These are phyloP conservation scores for Plectosphaerella cucumerina DNA, from an alignment of 2,329 filamentous ascomycete genomes.

Conservation along the genomic window DNA sequence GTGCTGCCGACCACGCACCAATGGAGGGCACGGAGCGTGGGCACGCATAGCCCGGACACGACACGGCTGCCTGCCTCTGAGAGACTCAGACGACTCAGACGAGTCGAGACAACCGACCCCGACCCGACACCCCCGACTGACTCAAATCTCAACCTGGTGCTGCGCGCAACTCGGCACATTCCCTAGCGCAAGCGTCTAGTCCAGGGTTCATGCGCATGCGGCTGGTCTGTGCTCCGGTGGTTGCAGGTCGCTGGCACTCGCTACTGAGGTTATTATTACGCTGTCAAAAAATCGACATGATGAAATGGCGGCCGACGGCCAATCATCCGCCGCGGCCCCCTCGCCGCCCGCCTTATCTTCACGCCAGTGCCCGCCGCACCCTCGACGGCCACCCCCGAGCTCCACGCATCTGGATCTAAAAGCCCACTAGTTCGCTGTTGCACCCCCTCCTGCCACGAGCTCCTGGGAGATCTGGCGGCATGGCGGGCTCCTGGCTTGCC, in stretches of 20 bases:
- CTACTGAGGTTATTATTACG: not conserved
- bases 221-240: too few species aligned
- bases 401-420: not conserved
- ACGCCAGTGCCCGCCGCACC: too few species aligned
- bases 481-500: not conserved
- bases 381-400: not conserved
- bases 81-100: too few species aligned
- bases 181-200: not conserved
- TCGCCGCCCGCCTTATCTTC: slow-evolving; percentile 33
- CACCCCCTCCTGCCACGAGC: too few species aligned
- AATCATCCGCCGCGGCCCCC: slow-evolving; percentile 27
- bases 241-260: not conserved
- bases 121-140: not conserved
- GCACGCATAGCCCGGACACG: too few species aligned
- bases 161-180: not conserved
- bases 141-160: not conserved
- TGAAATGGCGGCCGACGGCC: slow-evolving; percentile 30
- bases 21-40: too few species aligned
- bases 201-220: too few species aligned
- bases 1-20: too few species aligned
- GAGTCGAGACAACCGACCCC: too few species aligned
- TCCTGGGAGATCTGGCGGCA: slow-evolving; percentile 2
- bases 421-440: not conserved
- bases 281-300: slow-evolving; percentile 29
- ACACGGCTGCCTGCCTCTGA: too few species aligned